Conservation (phyloP, 306 rosid species). For the Rubus parviflorus region DNA sequence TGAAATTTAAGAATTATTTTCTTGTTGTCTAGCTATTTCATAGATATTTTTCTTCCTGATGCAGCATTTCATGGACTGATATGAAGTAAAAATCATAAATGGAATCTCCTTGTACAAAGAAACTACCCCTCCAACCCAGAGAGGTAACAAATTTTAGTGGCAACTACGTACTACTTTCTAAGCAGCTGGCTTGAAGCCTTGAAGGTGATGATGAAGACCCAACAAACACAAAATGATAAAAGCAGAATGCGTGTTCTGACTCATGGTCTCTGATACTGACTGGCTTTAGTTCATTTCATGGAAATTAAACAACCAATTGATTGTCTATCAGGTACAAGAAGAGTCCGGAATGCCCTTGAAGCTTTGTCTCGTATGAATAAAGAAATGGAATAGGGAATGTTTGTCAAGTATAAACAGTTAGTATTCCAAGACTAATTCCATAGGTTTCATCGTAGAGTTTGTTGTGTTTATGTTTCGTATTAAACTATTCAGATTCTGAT, state of each 20-base stretch:
- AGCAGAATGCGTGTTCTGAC: background rate
- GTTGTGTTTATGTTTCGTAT: background rate
- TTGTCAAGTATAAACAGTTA: background rate
- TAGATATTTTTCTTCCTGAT: background rate
- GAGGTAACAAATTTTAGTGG: background rate
- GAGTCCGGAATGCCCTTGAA: constrained; percentile 21
- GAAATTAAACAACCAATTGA: background rate
- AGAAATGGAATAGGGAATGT: background rate
- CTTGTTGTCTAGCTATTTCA: background rate
- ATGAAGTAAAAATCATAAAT: background rate
- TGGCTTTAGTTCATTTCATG: background rate
- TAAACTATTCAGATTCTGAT: constrained; percentile 7
- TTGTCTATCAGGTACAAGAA: constrained; percentile 9
- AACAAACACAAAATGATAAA: background rate
- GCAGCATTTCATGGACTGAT: background rate
- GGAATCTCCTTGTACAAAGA: background rate
- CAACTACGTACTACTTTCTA: background rate
- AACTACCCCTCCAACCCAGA: background rate
- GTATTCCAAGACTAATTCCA: background rate
- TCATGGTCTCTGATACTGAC: constrained; percentile 9
- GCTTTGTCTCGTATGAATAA: constrained; percentile 16
- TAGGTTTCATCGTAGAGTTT: constrained; percentile 25
- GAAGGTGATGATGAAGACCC: background rate
- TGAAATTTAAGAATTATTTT: background rate
- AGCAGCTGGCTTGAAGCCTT: constrained; percentile 2